Base-by-base conservation (phyloP, 108 stramenopile genomes). In the Nitzschia sp. region DNA sequence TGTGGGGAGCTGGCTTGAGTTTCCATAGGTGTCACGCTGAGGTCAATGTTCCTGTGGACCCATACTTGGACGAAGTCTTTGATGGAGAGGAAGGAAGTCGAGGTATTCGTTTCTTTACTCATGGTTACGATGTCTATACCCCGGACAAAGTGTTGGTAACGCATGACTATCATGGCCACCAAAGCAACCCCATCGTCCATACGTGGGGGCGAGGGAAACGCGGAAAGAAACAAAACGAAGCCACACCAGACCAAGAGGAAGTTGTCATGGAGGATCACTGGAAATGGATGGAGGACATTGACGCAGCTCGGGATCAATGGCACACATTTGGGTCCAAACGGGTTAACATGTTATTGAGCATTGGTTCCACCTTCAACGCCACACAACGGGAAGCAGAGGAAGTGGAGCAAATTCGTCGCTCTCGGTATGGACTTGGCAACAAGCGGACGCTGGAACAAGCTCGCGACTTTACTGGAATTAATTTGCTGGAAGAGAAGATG, bases 71-170 rank as follows among this genome's bases (percentile, higher is more conserved):
- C 8, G 63, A 78, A 55, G 79, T 93, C 22, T 94, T 95, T 77
- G 93, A 94, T 67, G 96, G 93, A 34, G 96, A 97, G 63, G 96
- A 96, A 63, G 91, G 88, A 63, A 87, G 83, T 15, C 80, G 87
- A 39, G 87, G 84, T 0, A 72, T 80, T 26, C 62, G 95, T 53
- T 90, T 92, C 60, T 96, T 83, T 72, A 94, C 95, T 14, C 76
- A 89, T 65, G 95, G 95, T 37, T 96, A 96, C 70, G 95, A 96
- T 63, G 79, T 93, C 12, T 96, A 94, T 73, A 90, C 93, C 8
- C 95, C 95, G 1, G 77, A 84, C 46, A 57, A 78, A 46, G 82
- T 89, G n/a, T 61, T 79, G 51, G 77, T 96, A 7, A 70, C 76
- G 34, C 95, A 96, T 74, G 93, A 96, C 76, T 94, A 96, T 64